Evolutionary conservation across 331 rosid species (phyloP).

Genomic region (Pyrus hybrid): DNA sequence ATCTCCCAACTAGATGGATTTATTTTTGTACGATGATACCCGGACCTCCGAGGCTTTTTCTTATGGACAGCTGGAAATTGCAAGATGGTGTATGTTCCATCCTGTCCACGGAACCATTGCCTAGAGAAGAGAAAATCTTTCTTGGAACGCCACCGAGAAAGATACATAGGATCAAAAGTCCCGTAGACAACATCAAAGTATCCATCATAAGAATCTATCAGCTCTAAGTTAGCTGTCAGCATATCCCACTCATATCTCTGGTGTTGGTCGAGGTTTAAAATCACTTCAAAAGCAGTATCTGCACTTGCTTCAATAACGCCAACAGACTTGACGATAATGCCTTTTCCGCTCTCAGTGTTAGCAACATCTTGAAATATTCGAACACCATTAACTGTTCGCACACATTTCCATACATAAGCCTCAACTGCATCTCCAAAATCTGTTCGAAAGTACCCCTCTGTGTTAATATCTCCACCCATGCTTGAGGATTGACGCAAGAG

Average conservation of each 20-base stretch:
- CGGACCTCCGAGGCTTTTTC: slow-evolving; percentile 69
- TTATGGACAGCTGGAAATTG: slow-evolving; percentile 71
- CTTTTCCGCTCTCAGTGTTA: slow-evolving; percentile 56
- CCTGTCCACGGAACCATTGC: slow-evolving; percentile 95
- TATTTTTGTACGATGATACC: slow-evolving; percentile 69
- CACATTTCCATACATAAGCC: slow-evolving; percentile 83
- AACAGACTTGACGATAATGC: slow-evolving; percentile 70
- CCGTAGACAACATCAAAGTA: slow-evolving; percentile 81
- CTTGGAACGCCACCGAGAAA: slow-evolving; percentile 76
- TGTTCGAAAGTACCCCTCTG: slow-evolving; percentile 48
- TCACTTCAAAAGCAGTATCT: slow-evolving; percentile 75
- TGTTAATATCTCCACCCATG: slow-evolving; percentile 20
- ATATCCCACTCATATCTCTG: slow-evolving; percentile 95
- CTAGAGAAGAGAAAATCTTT: slow-evolving; percentile 89
- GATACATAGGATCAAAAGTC: slow-evolving; percentile 73
- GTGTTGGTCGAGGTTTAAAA: slow-evolving; percentile 55
- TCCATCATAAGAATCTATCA: slow-evolving; percentile 73
- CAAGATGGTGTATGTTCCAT: slow-evolving; percentile 92
- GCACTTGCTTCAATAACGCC: slow-evolving; percentile 86
- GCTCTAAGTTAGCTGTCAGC: slow-evolving; percentile 79
- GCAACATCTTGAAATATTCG: slow-evolving; percentile 15
- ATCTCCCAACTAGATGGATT: slow-evolving; percentile 93
- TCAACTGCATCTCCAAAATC: slow-evolving; percentile 78
- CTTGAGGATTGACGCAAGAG: slow-evolving; percentile 69
- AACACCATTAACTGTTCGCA: slow-evolving; percentile 53